A percentile compares a stretch with the other conserved stretches of the same genome.
phyloP scores from a whole-genome alignment of 1,284 basidiomycete genomes.

The Anthracocystis setariae region DNA sequence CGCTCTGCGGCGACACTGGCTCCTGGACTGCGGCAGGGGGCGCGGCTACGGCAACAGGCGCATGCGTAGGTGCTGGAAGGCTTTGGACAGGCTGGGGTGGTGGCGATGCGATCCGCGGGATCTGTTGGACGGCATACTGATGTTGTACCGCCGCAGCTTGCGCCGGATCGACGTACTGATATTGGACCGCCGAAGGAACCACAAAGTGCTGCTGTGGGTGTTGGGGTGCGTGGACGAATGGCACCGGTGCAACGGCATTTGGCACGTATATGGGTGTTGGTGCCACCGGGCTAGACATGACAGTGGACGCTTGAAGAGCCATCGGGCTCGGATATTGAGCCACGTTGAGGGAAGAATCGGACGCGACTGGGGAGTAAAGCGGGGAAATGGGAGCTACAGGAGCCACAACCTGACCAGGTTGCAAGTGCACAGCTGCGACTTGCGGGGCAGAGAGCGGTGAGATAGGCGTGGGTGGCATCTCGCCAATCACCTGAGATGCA shows the following conservation, averaged over 20 bases:
- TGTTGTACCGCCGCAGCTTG: not conserved
- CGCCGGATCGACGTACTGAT: slow-evolving; percentile 6
- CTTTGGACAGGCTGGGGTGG: slow-evolving; percentile 6
- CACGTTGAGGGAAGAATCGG: slow-evolving; percentile 31
- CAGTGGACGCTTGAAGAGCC: slow-evolving; percentile 21
- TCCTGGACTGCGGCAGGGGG: slow-evolving; percentile 7
- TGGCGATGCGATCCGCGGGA: not conserved
- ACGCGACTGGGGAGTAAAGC: slow-evolving; percentile 37
- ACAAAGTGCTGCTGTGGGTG: slow-evolving; percentile 11
- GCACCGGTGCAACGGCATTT: slow-evolving; percentile 11
- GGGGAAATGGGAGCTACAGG: slow-evolving; percentile 41
- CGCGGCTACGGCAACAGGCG: slow-evolving; percentile 26
- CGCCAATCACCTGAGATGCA: slow-evolving; percentile 58
- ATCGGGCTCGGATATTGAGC: slow-evolving; percentile 24
- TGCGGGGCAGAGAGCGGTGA: slow-evolving; percentile 23
- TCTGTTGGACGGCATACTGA: slow-evolving; percentile 2
- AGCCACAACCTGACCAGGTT: slow-evolving; percentile 35
- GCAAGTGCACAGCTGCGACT: slow-evolving; percentile 18
- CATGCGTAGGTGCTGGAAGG: slow-evolving; percentile 20
- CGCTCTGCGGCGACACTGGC: not conserved
- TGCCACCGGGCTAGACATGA: slow-evolving; percentile 15
- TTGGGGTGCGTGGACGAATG: slow-evolving; percentile 12
- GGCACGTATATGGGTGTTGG: slow-evolving; percentile 12
- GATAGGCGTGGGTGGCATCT: slow-evolving; percentile 33
- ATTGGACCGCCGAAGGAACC: not conserved